phyloP scores from a whole-genome alignment of 2,329 filamentous ascomycete species.

The Paecilomyces formosus region DNA sequence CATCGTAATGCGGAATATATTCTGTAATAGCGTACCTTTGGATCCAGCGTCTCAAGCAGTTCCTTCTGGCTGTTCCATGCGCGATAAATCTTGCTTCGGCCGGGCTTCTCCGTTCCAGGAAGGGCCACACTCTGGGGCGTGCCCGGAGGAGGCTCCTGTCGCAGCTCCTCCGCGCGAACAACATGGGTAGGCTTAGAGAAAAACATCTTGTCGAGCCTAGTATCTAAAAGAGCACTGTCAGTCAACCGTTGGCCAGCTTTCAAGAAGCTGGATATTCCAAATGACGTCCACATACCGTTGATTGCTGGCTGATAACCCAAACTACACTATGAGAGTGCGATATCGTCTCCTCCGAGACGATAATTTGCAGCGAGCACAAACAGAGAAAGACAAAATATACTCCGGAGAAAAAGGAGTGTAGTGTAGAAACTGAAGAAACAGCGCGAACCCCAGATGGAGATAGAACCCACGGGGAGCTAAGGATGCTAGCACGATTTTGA shows the following conservation, averaged over 20 bases:
- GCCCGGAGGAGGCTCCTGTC: constrained; percentile 61
- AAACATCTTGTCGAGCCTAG: constrained; percentile 22
- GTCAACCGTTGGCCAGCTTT: background rate
- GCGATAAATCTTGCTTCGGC: constrained; percentile 70
- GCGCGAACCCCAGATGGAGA: background rate
- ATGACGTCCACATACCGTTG: background rate
- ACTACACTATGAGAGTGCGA: background rate
- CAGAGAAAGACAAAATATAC: background rate
- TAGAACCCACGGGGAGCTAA: background rate
- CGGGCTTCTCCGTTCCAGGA: constrained; percentile 65
- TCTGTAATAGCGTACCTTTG: constrained; percentile 31
- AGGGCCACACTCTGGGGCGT: constrained; percentile 71
- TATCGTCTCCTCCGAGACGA: background rate
- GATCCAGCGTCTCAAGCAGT: constrained; percentile 65
- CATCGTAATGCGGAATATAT: background rate
- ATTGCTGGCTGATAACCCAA: background rate
- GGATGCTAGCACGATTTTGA: background rate
- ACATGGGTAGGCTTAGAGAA: constrained; percentile 29
- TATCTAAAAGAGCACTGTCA: background rate
- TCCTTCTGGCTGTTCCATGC: constrained; percentile 71
- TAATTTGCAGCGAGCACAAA: background rate
- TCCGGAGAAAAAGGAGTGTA: background rate
- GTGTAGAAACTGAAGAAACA: background rate
- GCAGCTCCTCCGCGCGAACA: constrained; percentile 43
- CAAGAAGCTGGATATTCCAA: background rate